A percentile compares a stretch with the other conserved stretches of the same genome.
Conservation (phyloP, 2,329 filamentous ascomycete species). For the Colletotrichum musicola region DNA sequence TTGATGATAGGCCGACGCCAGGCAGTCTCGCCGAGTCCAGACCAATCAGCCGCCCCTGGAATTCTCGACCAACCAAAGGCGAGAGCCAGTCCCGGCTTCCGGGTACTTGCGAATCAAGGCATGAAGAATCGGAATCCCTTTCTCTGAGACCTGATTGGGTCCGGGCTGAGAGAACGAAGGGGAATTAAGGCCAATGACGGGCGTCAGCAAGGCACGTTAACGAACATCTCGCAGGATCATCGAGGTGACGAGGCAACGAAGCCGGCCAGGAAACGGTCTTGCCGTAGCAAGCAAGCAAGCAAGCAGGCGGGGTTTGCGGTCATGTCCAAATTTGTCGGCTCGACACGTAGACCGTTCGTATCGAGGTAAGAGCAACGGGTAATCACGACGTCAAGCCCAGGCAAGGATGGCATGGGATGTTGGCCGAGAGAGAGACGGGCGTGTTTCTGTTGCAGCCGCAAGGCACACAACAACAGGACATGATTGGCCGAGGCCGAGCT, state of each 20-base stretch:
- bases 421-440: conserved; percentile 42
- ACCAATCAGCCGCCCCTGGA: conserved; percentile 25
- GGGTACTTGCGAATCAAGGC: conserved; percentile 51
- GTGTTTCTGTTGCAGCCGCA: conserved; percentile 50
- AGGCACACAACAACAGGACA: conserved; percentile 37
- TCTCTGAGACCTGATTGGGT: conserved; percentile 20
- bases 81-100: conserved; percentile 41
- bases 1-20: not conserved
- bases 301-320: no score
- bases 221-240: conserved; percentile 1
- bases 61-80: conserved; percentile 11
- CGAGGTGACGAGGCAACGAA: not conserved
- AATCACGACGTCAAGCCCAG: conserved; percentile 9
- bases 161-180: not conserved
- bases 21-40: conserved; percentile 9
- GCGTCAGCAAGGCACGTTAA: conserved; percentile 23
- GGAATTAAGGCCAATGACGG: conserved; percentile 29
- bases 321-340: no score
- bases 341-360: not conserved
- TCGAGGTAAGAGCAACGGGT: not conserved
- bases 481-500: conserved; percentile 47
- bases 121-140: conserved; percentile 41
- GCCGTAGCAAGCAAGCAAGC: no score
- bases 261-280: not conserved
- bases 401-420: conserved; percentile 38